These are phyloP conservation scores for Madurella mycetomatis DNA, from an alignment of 2,329 filamentous ascomycete genomes.

Conservation along the genomic window DNA sequence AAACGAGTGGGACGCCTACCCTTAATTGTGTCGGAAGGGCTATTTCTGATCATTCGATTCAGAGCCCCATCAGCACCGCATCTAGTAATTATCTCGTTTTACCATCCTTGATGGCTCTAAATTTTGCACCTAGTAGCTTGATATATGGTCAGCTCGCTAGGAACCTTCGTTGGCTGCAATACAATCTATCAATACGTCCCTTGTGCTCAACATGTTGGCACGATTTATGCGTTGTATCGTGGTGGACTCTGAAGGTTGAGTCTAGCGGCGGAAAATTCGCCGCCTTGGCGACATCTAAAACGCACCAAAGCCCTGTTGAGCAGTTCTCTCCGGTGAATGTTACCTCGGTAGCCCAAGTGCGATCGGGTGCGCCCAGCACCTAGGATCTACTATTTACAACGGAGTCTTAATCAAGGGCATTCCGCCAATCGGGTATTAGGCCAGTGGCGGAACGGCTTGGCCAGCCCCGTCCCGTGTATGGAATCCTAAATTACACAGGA, in stretches of 20 bases:
- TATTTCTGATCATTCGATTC: too few species aligned
- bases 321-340: conserved; percentile 14
- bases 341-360: conserved; percentile 10
- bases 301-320: conserved; percentile 8
- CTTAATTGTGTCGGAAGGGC: too few species aligned
- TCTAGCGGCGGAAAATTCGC: conserved; percentile 9
- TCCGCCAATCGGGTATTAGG: conserved; percentile 21
- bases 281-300: conserved; percentile 22
- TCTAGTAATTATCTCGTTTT: too few species aligned
- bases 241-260: background rate
- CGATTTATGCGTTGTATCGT: too few species aligned
- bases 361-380: conserved; percentile 5
- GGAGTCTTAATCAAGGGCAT: conserved; percentile 1
- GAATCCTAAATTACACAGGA: background rate
- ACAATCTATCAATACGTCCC: too few species aligned
- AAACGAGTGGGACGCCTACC: too few species aligned
- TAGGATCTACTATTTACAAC: conserved; percentile 6
- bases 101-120: too few species aligned
- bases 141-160: too few species aligned
- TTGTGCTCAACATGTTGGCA: too few species aligned
- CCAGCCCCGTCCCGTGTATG: background rate
- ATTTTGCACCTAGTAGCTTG: too few species aligned
- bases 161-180: too few species aligned
- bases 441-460: conserved; percentile 6
- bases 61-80: too few species aligned